Evolutionary conservation across 176 grass and related monocot species (phyloP), one percentile per base, ranked within the genome.

Genomic region (Leersia perrieri): DNA sequence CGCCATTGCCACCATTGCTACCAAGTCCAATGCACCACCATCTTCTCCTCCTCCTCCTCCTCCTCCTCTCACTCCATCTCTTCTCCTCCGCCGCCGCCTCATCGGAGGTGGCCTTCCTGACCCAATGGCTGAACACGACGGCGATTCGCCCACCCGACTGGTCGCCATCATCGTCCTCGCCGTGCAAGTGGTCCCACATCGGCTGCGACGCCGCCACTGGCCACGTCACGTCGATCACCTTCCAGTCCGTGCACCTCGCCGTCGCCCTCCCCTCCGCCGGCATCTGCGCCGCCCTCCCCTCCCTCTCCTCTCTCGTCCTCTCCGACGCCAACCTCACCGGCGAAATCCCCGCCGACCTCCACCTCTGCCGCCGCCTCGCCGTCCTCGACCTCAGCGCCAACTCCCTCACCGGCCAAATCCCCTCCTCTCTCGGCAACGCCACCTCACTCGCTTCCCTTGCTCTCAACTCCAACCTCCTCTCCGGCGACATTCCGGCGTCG

Each of bases 131-230:
- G 2, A 90, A 85, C 74, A 65, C 88, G 44, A 79, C 86, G 65
- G n/a, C 82, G 31, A 41, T 85, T 15, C 64, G 79, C 0, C 80
- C 83, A 5, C 75, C 90, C 45, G 90, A 98, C 66, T 98, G 96
- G 96, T 83, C 85, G 11, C 84, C 90, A 5, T 16, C 86, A 9
- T 32, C 89, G 0, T 1, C 80, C 3, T 91, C 88, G 3, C 92
- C 96, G 5, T 98, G 96, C 90, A 89, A 82, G 32, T 98, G 96
- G 96, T 95, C 78, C 11, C 96, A 95, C 80, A 31, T 98, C 36
- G 42, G 65, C 15, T 95, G 96, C 81, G 78, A 70, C 60, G 33
- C 31, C 35, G 49, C 23, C 30, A 72, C 60, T 0, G 69, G 39
- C 7, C 14, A 16, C 0, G 86, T 95, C 7, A 82, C 88, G 1